Evolutionary conservation across 2,329 filamentous ascomycete species (phyloP).

Genomic region (Cladosporium sp.): DNA sequence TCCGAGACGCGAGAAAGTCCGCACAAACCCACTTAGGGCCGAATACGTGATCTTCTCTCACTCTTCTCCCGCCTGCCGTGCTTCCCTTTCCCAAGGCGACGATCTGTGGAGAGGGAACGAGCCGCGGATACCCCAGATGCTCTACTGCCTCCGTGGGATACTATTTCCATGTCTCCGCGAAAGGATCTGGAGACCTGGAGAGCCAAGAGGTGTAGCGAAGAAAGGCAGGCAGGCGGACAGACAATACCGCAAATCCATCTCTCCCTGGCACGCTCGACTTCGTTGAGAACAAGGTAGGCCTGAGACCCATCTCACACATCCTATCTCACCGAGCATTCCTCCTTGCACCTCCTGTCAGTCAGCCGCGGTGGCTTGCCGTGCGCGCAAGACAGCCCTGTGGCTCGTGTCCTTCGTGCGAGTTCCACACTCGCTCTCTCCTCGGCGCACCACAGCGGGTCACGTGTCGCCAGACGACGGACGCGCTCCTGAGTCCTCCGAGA

Average conservation of each 20-base stretch:
- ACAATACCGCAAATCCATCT: not conserved
- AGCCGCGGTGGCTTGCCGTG: conserved; percentile 11
- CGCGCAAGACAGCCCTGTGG: conserved; percentile 19
- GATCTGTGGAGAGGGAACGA: conserved; percentile 21
- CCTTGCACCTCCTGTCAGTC: not conserved
- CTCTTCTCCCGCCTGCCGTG: conserved; percentile 20
- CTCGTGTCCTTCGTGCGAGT: conserved; percentile 8
- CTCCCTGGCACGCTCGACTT: not conserved
- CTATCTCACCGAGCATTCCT: conserved; percentile 9
- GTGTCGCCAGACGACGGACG: conserved; percentile 2
- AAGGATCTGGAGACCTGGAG: not conserved
- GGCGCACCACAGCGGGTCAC: conserved; percentile 13
- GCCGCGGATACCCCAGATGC: conserved; percentile 21
- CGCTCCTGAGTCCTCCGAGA: not conserved
- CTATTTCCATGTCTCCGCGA: conserved; percentile 13
- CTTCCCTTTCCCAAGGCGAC: conserved; percentile 9
- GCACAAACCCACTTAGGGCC: conserved; percentile 6
- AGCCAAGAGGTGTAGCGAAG: conserved; percentile 4
- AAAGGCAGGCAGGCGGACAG: not conserved
- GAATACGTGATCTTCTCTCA: conserved; percentile 19
- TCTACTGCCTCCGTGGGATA: not conserved
- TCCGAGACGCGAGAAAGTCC: not conserved
- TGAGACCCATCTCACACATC: conserved; percentile 1
- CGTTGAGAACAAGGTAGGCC: not conserved
- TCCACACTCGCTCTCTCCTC: conserved; percentile 21